Conservation (phyloP, 352 stramenopile genomes). For the Plasmopara halstedii region DNA sequence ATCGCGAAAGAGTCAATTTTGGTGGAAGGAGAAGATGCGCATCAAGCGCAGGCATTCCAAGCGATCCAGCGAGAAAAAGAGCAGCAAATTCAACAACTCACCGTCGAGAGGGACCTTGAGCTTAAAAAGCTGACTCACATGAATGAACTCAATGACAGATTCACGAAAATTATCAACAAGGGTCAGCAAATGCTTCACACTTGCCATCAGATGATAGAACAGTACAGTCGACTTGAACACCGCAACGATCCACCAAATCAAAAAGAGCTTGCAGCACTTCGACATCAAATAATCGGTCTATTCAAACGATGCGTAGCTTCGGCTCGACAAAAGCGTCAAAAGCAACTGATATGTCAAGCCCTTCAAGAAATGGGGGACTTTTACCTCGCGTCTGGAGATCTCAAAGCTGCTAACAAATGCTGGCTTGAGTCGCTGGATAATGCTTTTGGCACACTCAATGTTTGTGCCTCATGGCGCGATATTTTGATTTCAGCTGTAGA, state of each 20-base stretch:
- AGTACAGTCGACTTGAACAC: conserved; percentile 22
- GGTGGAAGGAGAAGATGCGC: conserved; percentile 59
- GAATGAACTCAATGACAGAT: conserved; percentile 10
- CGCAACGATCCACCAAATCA: background rate
- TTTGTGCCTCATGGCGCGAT: conserved; percentile 42
- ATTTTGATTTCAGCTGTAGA: conserved; percentile 20
- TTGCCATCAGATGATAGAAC: conserved; percentile 38
- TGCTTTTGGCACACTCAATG: conserved; percentile 48
- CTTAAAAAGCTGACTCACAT: conserved; percentile 22
- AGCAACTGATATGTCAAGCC: conserved; percentile 43
- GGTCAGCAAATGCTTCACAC: conserved; percentile 44
- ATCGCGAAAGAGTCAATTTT: conserved; percentile 78
- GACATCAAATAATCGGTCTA: conserved; percentile 29
- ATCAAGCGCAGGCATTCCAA: conserved; percentile 53
- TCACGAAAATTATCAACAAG: conserved; percentile 54
- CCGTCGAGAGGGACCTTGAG: conserved; percentile 14
- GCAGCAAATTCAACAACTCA: conserved; percentile 23
- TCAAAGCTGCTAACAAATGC: conserved; percentile 35
- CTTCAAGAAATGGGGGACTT: conserved; percentile 72
- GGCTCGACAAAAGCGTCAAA: conserved; percentile 59
- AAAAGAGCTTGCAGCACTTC: conserved; percentile 7
- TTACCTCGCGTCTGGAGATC: conserved; percentile 37
- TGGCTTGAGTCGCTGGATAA: conserved; percentile 77
- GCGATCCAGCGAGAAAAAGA: conserved; percentile 33
- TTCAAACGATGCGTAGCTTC: conserved; percentile 50